Evolutionary conservation across 495 filamentous ascomycete genomes (phyloP), one percentile per base, ranked within the genome.

Genomic region (Aspergillus asperescens): DNA sequence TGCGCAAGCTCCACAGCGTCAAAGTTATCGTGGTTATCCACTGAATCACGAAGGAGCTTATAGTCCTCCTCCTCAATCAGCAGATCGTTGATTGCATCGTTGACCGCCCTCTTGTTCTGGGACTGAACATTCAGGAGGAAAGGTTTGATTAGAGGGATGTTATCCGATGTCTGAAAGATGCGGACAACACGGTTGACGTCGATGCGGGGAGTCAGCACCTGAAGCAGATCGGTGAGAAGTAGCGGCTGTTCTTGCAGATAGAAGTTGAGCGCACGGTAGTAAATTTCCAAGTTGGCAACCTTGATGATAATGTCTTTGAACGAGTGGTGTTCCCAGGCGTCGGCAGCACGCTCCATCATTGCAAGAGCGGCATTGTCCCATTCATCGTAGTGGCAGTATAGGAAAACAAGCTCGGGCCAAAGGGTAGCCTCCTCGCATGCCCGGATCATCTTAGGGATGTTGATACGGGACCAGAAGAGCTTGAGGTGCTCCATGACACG

Each of bases 221-320:
- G 89, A 40, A 99, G 84, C 31, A 99, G 79, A 68, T 99, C 94
- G 31, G 94, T 99, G 50, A 99, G 75, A 25, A 99, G 83, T 13
- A 90, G 84, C 35, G 94, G 94, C 67, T 97, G 94, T 67, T 97
- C 89, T 71, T 96, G 87, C 31, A 96, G 81, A 73, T 99, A 99
- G 77, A 96, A 97, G 78, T 91, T 96, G 58, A 99, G 80, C 23
- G 90, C 87, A 27, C 91, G 88, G 78, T 99, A 99, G 74, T 96
- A 97, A 66, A 99, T 97, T 71, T 99, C 94, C 63, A 97, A 70
- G 73, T 99, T 99, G 60, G 93, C 89, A 55, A 96, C 92, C 81
- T 97, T 97, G 74, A 95, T 84, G 51, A 96, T 79, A 55, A 96
- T 96, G 68, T 97, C 94, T 81, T 97, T 97, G 85, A 99, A 97